Conservation (phyloP, 805 yeast species). For the Wickerhamiella spandovensis region DNA sequence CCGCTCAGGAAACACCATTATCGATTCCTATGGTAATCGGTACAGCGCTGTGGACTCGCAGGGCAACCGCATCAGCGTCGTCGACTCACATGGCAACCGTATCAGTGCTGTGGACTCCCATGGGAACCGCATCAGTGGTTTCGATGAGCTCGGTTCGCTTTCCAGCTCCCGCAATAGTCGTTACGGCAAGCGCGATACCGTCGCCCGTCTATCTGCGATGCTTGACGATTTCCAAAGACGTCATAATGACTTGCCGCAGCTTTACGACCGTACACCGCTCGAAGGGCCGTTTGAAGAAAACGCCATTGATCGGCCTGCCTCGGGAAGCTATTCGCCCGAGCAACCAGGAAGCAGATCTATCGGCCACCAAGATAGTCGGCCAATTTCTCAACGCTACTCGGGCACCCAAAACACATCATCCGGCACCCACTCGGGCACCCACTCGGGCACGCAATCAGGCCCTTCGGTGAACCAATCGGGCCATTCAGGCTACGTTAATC, state of each 20-base stretch:
- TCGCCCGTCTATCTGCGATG: slow-evolving; percentile 22
- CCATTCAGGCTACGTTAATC: no score
- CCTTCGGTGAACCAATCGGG: no score
- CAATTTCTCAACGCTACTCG: not conserved
- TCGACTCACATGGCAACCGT: not conserved
- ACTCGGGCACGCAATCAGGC: no score
- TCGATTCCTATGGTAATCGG: not conserved
- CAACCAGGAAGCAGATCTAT: not conserved
- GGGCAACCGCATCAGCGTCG: not conserved
- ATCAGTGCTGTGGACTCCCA: not conserved
- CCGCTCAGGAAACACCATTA: not conserved
- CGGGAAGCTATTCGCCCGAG: not conserved
- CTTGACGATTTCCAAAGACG: slow-evolving; percentile 18
- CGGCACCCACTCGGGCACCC: not conserved
- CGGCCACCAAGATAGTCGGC: not conserved
- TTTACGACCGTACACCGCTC: not conserved
- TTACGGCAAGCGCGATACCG: slow-evolving; percentile 8
- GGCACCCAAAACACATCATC: not conserved
- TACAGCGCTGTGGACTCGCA: not conserved
- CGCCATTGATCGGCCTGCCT: not conserved
- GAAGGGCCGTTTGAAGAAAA: not conserved
- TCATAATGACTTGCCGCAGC: not conserved
- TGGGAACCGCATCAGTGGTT: not conserved
- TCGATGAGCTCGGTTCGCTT: not conserved
- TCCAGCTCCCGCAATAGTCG: not conserved